Evolutionary conservation across 1,284 basidiomycete species (phyloP).

Genomic region (Trametes polyzona): DNA sequence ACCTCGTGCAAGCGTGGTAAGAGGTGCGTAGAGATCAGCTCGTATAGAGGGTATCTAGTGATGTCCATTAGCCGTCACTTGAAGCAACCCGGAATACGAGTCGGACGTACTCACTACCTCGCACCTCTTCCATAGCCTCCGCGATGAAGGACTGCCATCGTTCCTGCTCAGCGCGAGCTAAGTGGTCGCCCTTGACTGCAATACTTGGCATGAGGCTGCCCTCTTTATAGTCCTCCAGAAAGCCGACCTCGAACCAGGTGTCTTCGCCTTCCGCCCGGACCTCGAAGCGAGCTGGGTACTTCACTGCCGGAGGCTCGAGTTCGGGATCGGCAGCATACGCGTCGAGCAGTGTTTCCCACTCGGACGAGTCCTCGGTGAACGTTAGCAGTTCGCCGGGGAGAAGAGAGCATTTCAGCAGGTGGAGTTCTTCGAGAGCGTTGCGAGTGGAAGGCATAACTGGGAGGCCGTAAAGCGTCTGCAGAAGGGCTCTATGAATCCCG

Average conservation of each 20-base stretch:
- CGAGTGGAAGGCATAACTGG: constrained; percentile 2
- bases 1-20: constrained; percentile 58
- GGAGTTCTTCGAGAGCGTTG: constrained; percentile 50
- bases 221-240: constrained; percentile 29
- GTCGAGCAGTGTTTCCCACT: constrained; percentile 44
- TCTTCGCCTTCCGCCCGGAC: constrained; percentile 38
- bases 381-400: constrained; percentile 58
- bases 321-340: constrained; percentile 27
- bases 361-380: constrained; percentile 41
- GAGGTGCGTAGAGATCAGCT: constrained; percentile 59
- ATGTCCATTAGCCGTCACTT: background rate
- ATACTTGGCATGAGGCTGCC: constrained; percentile 25
- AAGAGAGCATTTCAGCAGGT: constrained; percentile 59
- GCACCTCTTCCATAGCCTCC: constrained; percentile 45
- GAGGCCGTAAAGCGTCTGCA: no score
- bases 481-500: no score
- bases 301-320: constrained; percentile 9
- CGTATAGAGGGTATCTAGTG: constrained; percentile 62
- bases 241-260: constrained; percentile 48
- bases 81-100: background rate
- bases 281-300: constrained; percentile 39
- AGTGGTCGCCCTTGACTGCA: constrained; percentile 49
- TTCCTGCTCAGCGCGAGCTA: constrained; percentile 55
- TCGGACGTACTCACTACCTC: constrained; percentile 53
- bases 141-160: constrained; percentile 50